Conservation (phyloP, 2,329 filamentous ascomycete species). For the Penicillium brasilianum region DNA sequence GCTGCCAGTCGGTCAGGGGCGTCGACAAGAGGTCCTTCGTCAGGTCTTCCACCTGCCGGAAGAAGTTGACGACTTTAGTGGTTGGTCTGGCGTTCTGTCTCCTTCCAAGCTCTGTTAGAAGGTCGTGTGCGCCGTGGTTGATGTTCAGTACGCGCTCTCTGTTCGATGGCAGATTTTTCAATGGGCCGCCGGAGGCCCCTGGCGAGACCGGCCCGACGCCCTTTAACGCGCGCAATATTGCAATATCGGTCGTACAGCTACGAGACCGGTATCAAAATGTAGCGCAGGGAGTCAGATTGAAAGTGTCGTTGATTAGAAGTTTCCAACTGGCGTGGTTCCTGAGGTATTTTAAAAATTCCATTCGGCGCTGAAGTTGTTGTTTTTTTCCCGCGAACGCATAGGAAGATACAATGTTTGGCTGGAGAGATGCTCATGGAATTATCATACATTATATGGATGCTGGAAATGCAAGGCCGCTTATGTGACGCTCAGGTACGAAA, state of each 20-base stretch:
- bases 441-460: too few species aligned
- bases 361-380: conserved; percentile 4
- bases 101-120: not conserved
- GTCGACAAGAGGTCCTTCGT: conserved; percentile 3
- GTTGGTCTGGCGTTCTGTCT: not conserved
- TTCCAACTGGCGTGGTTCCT: not conserved
- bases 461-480: too few species aligned
- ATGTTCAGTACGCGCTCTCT: not conserved
- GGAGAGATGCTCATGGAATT: too few species aligned
- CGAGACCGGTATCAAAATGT: not conserved
- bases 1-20: not conserved
- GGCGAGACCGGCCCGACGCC: not conserved
- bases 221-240: not conserved
- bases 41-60: not conserved
- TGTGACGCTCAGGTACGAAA: too few species aligned
- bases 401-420: too few species aligned
- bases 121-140: not conserved
- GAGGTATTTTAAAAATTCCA: conserved; percentile 5
- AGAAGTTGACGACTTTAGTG: not conserved
- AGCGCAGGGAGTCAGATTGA: not conserved
- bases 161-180: not conserved
- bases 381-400: too few species aligned
- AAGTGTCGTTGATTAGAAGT: not conserved
- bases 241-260: not conserved
- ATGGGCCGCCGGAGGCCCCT: not conserved